phyloP scores from a whole-genome alignment of 2,329 filamentous ascomycete genomes.

The Tolypocladium paradoxum region DNA sequence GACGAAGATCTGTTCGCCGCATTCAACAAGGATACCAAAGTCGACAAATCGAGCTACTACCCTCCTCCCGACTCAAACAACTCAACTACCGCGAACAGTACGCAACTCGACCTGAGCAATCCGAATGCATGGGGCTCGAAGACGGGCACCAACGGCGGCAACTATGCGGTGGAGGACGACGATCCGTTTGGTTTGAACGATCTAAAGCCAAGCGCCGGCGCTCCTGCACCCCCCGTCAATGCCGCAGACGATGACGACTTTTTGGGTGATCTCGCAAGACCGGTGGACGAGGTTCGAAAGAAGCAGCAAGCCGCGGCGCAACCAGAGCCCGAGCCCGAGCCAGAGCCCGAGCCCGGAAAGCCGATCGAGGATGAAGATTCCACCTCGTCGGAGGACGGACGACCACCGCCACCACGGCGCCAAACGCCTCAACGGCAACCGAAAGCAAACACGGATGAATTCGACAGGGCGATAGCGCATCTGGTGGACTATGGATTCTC shows the following conservation, averaged over 20 bases:
- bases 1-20: slow-evolving; percentile 57
- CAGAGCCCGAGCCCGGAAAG: slow-evolving; percentile 37
- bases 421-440: slow-evolving; percentile 12
- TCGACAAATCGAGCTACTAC: slow-evolving; percentile 56
- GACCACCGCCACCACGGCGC: slow-evolving; percentile 8
- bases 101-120: slow-evolving; percentile 39
- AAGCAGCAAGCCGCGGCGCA: slow-evolving; percentile 29
- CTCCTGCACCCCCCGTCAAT: slow-evolving; percentile 13
- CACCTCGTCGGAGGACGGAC: slow-evolving; percentile 33
- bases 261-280: slow-evolving; percentile 51
- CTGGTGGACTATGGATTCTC: slow-evolving; percentile 93
- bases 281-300: slow-evolving; percentile 51
- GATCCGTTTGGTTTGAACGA: slow-evolving; percentile 77
- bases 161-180: slow-evolving; percentile 58
- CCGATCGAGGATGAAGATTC: slow-evolving; percentile 40
- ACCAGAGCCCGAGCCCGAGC: too few relatives aligned
- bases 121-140: slow-evolving; percentile 39
- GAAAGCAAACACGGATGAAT: slow-evolving; percentile 25
- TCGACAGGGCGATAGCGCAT: slow-evolving; percentile 75
- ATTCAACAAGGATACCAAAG: slow-evolving; percentile 54
- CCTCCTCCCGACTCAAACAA: slow-evolving; percentile 39
- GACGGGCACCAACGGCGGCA: slow-evolving; percentile 16
- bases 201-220: slow-evolving; percentile 33
- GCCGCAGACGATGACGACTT: slow-evolving; percentile 52
- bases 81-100: slow-evolving; percentile 32